Base-by-base conservation (phyloP, 257 asterid species). In the Salvia hispanica region DNA sequence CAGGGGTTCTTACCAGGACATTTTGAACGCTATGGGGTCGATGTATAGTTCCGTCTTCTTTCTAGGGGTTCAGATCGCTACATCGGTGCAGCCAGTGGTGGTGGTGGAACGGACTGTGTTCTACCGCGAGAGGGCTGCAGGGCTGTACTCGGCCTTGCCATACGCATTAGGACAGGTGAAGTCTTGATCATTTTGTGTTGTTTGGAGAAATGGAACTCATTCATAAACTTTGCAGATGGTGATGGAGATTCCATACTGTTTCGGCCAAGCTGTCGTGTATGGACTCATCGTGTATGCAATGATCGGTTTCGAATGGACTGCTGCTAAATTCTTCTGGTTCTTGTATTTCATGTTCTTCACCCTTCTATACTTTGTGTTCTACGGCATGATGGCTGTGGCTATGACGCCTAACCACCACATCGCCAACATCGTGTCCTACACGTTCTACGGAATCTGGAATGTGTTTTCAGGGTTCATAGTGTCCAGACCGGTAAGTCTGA, bases 111-210 rank as follows among this genome's bases (percentile, higher is more conserved):
- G 82, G n/a, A 64, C 57, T 0, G 83, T 72, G 11, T 72, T 59
- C 74, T 75, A 78, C 36, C 50, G 83, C 14, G 86, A 81, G 66
- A 78, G 64, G 58, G 86, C 83, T 10, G 86, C 83, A 12, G 83
- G 86, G 40, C 18, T 72, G 81, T 81, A 78, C 31, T 78, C 83
- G 4, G 76, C 86, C 50, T 42, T 72, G 52, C 76, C 86, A 2
- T 81, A 45, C 69, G 81, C 86, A 11, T 64, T 81, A 2, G 83
- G 77, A 31, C 86, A 78, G 83, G 86, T 81, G 40, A 28, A 52
- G 36, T 52, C 58, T 52, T 9, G 10, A 16, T 9, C 31, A 0
- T 25, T 25, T 11, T 9, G 58, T 8, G 25, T 25, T 18, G 1
- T 9, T 2, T 9, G 2, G 31, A 25, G 2, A 25, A 25, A 25